Evolutionary conservation across 2,329 filamentous ascomycete species (phyloP).

Genomic region (Lizonia empirigonia): DNA sequence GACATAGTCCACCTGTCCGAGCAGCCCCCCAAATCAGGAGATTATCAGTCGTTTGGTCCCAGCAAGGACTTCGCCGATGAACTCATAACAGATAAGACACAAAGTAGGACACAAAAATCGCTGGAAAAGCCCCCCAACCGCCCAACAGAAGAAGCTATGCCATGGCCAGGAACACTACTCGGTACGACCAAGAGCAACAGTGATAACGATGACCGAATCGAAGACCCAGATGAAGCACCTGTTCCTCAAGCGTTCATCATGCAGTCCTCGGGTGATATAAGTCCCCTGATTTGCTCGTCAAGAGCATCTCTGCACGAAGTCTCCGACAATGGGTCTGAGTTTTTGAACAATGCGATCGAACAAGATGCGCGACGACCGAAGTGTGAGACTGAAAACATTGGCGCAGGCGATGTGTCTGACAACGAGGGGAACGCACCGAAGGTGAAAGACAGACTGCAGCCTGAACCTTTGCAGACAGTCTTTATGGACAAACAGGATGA

Average conservation of each 20-base stretch:
- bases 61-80: not conserved
- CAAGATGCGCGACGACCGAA: conserved; percentile 1
- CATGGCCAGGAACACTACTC: conserved; percentile 2
- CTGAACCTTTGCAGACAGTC: not conserved
- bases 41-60: not conserved
- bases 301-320: conserved; percentile 13
- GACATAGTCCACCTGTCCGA: not conserved
- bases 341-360: not conserved
- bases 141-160: not conserved
- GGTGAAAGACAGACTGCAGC: not conserved
- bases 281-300: conserved; percentile 30
- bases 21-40: not conserved
- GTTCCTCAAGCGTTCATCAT: conserved; percentile 1
- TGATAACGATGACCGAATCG: not conserved
- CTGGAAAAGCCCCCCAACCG: not conserved
- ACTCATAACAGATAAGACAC: not conserved
- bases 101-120: not conserved
- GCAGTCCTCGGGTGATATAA: conserved; percentile 20
- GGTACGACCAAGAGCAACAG: not conserved
- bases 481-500: not conserved
- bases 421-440: not conserved
- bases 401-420: conserved; percentile 30
- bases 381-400: conserved; percentile 30
- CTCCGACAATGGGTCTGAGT: conserved; percentile 6
- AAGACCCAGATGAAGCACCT: conserved; percentile 12